Percentiles rank a stretch among this genome's conserved stretches.
phyloP scores from a whole-genome alignment of 768 basidiomycete species.

The Crucibulum laeve region DNA sequence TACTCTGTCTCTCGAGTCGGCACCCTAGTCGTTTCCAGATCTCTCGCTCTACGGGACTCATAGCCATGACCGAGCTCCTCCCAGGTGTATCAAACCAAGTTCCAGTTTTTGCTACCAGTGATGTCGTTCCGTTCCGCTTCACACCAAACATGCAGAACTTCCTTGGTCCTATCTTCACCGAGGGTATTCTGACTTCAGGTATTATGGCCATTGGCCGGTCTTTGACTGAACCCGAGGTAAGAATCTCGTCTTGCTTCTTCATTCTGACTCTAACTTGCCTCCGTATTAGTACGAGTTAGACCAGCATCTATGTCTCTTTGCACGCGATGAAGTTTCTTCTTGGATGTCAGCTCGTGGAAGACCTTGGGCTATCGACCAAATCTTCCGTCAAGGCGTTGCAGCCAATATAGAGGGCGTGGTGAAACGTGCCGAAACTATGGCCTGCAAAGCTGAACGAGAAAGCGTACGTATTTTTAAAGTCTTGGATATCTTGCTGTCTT shows the following conservation, averaged over 20 bases:
- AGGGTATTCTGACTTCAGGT: conserved; percentile 82
- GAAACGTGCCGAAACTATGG: conserved; percentile 77
- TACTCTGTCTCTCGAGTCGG: conserved; percentile 80
- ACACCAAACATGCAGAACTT: conserved; percentile 96
- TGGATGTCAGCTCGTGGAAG: conserved; percentile 64
- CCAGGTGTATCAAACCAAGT: conserved; percentile 55
- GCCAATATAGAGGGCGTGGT: conserved; percentile 66
- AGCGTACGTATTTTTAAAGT: conserved; percentile 40
- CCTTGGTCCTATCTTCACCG: conserved; percentile 82
- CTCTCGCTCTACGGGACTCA: conserved; percentile 83
- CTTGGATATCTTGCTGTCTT: not conserved
- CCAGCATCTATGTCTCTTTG: conserved; percentile 86
- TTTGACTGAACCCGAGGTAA: conserved; percentile 87
- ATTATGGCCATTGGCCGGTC: conserved; percentile 90
- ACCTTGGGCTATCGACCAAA: conserved; percentile 51
- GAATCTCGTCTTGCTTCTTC: conserved; percentile 9
- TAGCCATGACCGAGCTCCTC: conserved; percentile 90
- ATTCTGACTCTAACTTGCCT: conserved; percentile 1
- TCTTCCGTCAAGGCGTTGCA: conserved; percentile 51
- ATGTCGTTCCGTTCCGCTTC: conserved; percentile 93
- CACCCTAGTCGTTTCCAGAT: conserved; percentile 83
- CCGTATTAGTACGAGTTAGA: conserved; percentile 81
- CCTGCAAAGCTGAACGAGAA: conserved; percentile 84
- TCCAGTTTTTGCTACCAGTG: conserved; percentile 71
- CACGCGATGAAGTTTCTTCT: conserved; percentile 85